Evolutionary conservation across 768 basidiomycete genomes (phyloP).

Genomic region (Glaciozyma antarctica): DNA sequence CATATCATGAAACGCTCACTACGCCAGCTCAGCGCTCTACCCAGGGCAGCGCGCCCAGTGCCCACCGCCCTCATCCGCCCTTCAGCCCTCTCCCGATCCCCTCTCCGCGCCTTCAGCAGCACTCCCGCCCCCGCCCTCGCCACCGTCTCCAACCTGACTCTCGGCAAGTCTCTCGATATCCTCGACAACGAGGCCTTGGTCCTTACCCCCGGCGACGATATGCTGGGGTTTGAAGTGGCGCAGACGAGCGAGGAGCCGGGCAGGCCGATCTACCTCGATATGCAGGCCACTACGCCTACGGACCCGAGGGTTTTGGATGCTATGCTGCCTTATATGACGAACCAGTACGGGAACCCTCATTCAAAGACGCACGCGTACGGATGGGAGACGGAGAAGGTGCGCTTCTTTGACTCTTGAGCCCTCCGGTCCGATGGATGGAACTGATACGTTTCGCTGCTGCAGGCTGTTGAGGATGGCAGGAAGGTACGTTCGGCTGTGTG

Average conservation of each 20-base stretch:
- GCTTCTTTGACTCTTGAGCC: too few relatives aligned
- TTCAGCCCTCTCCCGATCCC: background rate
- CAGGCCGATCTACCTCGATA: slow-evolving; percentile 92
- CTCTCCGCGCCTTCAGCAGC: background rate
- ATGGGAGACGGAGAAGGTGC: slow-evolving; percentile 81
- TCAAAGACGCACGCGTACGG: slow-evolving; percentile 98
- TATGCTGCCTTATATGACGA: slow-evolving; percentile 90
- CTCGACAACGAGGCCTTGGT: background rate
- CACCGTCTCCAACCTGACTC: slow-evolving; percentile 12
- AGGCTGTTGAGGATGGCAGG: slow-evolving; percentile 79
- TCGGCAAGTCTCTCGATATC: slow-evolving; percentile 11
- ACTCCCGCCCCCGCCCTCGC: slow-evolving; percentile 10
- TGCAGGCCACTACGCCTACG: slow-evolving; percentile 92
- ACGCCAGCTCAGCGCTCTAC: background rate
- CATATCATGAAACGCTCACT: background rate
- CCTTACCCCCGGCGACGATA: slow-evolving; percentile 44
- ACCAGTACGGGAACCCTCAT: slow-evolving; percentile 96
- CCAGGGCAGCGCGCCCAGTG: background rate
- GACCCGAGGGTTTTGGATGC: slow-evolving; percentile 94
- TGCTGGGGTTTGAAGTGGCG: slow-evolving; percentile 79
- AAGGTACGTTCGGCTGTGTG: slow-evolving; percentile 47
- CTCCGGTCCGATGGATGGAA: too few relatives aligned
- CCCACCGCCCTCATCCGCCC: background rate
- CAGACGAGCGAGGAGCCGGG: slow-evolving; percentile 42
- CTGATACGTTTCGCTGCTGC: too few relatives aligned